Evolutionary conservation across 225 moss, liverwort and hornwort species (phyloP), one percentile per base, ranked within the genome.

Genomic region (Straminergon stramineum): DNA sequence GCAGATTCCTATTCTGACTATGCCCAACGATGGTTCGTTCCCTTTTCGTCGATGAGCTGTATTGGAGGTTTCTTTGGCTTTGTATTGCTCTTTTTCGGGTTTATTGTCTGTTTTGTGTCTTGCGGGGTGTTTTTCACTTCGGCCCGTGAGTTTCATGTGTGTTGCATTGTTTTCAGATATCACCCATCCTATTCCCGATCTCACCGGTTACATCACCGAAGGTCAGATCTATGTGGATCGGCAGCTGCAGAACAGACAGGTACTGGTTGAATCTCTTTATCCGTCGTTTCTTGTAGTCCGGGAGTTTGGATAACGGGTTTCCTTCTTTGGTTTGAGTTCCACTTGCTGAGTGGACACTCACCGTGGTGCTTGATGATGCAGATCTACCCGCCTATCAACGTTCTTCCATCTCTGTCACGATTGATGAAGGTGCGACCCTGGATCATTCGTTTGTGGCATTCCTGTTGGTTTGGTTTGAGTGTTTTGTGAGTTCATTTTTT

Each of bases 371-470:
- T 71, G 3, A 12, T 87, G 87, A 41, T 93, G 92, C 97, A 98
- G 97, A 98, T 98, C 78, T 98, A 98, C 81, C 98, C 97, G 35
- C 98, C 98, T 53, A 96, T 98, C 63, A 98, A 98, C 92, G 97
- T 98, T 61, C 91, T 98, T 79, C 98, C 97, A 56, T 98, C 97
- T 87, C 92, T 98, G 55, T 98, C 98, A 39, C 95, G 98, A 69
- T 90, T 97, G 95, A 97, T 98, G 98, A 97, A 98, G 96, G 96
- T 98, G 87, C 61, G 67, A 56, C 11, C 53, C n/a, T 73, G 58
- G 69, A 77, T 66, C 21, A 14, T 79, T 48, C 43, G 73, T 23
- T 64, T 74, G 30, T 83, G 34, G 4, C 64, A 10, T 80, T 79
- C 11, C 1, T 32, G 1, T 65, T 75, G 21, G 28, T 30, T 65